Conservation (phyloP, 495 filamentous ascomycete species). For the Neurospora cerealis region DNA sequence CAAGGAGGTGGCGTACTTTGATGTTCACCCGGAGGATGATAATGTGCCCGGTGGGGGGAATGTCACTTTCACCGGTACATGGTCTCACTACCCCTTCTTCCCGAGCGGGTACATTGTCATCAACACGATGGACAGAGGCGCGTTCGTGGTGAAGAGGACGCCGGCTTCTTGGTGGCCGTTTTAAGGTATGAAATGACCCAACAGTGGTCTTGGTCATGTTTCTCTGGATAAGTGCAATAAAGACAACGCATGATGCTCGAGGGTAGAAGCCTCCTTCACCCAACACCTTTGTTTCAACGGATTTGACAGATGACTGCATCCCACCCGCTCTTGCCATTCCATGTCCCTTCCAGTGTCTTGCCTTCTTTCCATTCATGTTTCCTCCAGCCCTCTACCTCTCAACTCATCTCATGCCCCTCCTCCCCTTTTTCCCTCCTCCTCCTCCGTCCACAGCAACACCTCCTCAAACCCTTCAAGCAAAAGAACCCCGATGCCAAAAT, state of each 20-base stretch:
- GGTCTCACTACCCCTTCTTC: constrained; percentile 43
- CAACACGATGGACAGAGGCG: constrained; percentile 47
- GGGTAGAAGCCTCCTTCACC: background rate
- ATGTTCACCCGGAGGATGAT: constrained; percentile 47
- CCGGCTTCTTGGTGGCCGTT: background rate
- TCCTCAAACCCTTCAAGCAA: background rate
- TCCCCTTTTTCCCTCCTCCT: background rate
- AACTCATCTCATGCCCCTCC: background rate
- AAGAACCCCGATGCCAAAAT: background rate
- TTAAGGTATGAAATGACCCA: background rate
- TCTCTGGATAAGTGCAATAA: background rate
- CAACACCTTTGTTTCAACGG: background rate
- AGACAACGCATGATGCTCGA: background rate
- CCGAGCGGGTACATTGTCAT: constrained; percentile 41
- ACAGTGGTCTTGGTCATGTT: background rate
- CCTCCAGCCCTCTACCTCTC: background rate
- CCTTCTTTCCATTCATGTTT: background rate
- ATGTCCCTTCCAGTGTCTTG: background rate
- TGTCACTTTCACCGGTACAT: constrained; percentile 41
- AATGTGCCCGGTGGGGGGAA: constrained; percentile 22
- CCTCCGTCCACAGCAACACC: background rate
- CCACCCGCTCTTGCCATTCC: background rate
- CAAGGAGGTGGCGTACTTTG: constrained; percentile 43
- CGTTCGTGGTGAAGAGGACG: constrained; percentile 34
- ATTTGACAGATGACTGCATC: background rate